A percentile compares a stretch with the other conserved stretches of the same genome.
Conservation (phyloP, 1,284 basidiomycete species). For the Ceratobasidium sp. region DNA sequence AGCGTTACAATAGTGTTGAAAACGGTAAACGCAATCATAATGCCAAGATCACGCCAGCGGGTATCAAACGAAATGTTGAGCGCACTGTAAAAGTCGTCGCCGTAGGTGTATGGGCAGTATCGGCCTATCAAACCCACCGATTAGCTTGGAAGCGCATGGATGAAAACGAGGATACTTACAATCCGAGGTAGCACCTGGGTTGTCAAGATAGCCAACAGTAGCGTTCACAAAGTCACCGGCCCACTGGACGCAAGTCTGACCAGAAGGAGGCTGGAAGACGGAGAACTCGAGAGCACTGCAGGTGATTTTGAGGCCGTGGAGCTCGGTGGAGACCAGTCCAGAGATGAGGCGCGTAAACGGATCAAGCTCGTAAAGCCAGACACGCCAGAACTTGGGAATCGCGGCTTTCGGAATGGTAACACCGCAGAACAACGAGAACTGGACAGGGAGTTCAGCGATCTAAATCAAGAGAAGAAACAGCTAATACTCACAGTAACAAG, state of each 20-base stretch:
- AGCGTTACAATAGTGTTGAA: slow-evolving; percentile 81
- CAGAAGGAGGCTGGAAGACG: slow-evolving; percentile 74
- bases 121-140: no score
- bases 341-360: slow-evolving; percentile 76
- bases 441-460: slow-evolving; percentile 74
- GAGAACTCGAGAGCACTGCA: slow-evolving; percentile 77
- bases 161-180: slow-evolving; percentile 62
- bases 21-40: slow-evolving; percentile 71
- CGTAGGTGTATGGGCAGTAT: slow-evolving; percentile 55
- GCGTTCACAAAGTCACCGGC: slow-evolving; percentile 71
- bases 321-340: slow-evolving; percentile 80
- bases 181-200: slow-evolving; percentile 66
- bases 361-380: slow-evolving; percentile 72
- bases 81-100: slow-evolving; percentile 76
- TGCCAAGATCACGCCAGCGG: slow-evolving; percentile 79
- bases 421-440: slow-evolving; percentile 82
- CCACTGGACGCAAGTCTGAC: slow-evolving; percentile 79
- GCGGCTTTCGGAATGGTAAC: slow-evolving; percentile 66
- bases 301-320: slow-evolving; percentile 75
- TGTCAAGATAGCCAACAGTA: slow-evolving; percentile 82
- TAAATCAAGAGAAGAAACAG: slow-evolving; percentile 45
- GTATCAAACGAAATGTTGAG: slow-evolving; percentile 75
- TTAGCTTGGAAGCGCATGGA: no score
- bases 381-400: slow-evolving; percentile 75
- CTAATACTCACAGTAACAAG: slow-evolving; percentile 40